Conservation (phyloP, 495 filamentous ascomycete genomes). For the Recurvomyces mirabilis region DNA sequence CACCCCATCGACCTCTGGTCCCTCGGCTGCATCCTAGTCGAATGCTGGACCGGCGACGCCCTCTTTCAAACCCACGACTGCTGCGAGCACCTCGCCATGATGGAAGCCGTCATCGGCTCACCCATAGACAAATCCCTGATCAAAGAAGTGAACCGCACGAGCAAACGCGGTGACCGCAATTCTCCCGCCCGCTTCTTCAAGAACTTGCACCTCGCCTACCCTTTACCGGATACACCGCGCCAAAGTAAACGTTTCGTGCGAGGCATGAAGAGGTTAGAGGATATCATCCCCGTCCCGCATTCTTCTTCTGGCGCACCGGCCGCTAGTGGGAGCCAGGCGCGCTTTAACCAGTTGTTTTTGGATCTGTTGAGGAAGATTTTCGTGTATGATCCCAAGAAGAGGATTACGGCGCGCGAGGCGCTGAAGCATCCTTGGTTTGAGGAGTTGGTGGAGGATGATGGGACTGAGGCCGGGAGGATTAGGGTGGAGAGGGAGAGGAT, state of each 20-base stretch:
- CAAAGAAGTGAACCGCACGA: conserved; percentile 54
- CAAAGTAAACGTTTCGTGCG: conserved; percentile 86
- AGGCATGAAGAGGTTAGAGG: conserved; percentile 88
- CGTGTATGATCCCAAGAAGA: conserved; percentile 80
- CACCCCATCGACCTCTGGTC: conserved; percentile 99
- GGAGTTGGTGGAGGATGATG: conserved; percentile 73
- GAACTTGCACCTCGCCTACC: conserved; percentile 62
- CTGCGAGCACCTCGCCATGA: conserved; percentile 97
- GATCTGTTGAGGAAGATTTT: conserved; percentile 86
- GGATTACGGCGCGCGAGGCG: conserved; percentile 86
- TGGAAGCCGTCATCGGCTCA: conserved; percentile 47
- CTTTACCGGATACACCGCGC: conserved; percentile 72
- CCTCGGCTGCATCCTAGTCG: conserved; percentile 97
- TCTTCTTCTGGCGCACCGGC: too few relatives aligned
- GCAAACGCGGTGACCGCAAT: conserved; percentile 55
- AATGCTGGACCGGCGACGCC: conserved; percentile 96
- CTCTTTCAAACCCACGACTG: conserved; percentile 98
- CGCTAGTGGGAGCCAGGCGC: too few relatives aligned
- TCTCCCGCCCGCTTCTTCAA: conserved; percentile 76
- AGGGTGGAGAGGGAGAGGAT: conserved; percentile 35
- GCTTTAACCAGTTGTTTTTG: conserved; percentile 75
- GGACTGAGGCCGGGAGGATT: conserved; percentile 81
- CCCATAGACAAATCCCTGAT: conserved; percentile 64
- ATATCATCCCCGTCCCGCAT: conserved; percentile 79
- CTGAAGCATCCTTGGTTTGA: conserved; percentile 92